Conservation (phyloP, 1,139 yeast species). For the Eremothecium coryli region DNA sequence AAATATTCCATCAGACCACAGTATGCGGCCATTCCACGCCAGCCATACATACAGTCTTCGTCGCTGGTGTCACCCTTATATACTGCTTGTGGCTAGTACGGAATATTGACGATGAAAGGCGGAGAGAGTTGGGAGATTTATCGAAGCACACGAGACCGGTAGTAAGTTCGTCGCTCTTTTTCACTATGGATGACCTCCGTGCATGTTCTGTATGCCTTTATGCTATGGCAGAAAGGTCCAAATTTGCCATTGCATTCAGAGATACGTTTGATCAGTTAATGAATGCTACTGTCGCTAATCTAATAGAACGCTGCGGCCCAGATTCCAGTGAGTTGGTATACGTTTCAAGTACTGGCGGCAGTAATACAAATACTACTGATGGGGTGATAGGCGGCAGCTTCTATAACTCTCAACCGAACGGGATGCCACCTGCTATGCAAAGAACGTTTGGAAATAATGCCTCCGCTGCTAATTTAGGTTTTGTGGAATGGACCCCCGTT, state of each 20-base stretch:
- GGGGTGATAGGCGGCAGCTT: neutral
- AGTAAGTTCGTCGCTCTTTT: constrained; percentile 41
- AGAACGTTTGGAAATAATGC: constrained; percentile 33
- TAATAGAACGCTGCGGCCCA: constrained; percentile 47
- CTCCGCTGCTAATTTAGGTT: constrained; percentile 26
- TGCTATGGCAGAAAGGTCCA: constrained; percentile 54
- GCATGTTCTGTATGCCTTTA: constrained; percentile 51
- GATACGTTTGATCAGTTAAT: constrained; percentile 55
- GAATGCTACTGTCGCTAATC: constrained; percentile 47
- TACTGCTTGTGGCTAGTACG: constrained; percentile 55
- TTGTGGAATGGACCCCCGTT: too few species aligned
- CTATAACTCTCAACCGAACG: constrained; percentile 24
- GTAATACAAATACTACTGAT: neutral
- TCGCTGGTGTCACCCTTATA: constrained; percentile 52
- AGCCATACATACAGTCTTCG: constrained; percentile 52
- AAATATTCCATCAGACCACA: constrained; percentile 49
- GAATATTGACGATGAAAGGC: constrained; percentile 43
- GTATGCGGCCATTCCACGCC: constrained; percentile 50
- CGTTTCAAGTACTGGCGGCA: constrained; percentile 10
- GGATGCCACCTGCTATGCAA: constrained; percentile 48
- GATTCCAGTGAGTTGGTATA: constrained; percentile 43
- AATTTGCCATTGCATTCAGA: constrained; percentile 46
- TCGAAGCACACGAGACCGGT: constrained; percentile 44
- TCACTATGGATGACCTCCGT: constrained; percentile 47
- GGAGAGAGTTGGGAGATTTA: constrained; percentile 39